These are phyloP conservation scores for Arabidopsis suecica DNA, from an alignment of 345 rosid species.

Conservation along the genomic window DNA sequence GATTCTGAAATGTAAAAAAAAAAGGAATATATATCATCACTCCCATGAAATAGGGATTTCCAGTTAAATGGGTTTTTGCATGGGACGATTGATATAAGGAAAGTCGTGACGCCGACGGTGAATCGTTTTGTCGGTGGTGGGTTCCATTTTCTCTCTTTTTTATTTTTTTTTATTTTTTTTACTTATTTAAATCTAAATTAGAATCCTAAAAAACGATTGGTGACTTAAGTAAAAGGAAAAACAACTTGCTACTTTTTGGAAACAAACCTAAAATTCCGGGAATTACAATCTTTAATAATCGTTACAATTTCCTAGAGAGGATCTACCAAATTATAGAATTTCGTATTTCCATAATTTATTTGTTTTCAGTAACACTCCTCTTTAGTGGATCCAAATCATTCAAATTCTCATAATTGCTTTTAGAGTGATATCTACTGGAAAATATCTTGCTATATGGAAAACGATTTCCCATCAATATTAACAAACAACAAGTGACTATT, in stretches of 20 bases:
- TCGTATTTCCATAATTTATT: not conserved
- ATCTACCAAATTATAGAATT: constrained; percentile 22
- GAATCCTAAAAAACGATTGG: constrained; percentile 31
- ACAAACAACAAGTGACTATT: constrained; percentile 36
- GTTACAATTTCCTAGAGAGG: constrained; percentile 3
- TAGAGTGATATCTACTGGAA: not conserved
- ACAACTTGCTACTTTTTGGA: not conserved
- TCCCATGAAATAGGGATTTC: not conserved
- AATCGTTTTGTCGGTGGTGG: constrained; percentile 43
- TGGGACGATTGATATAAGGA: constrained; percentile 12
- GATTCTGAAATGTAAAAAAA: too few species aligned
- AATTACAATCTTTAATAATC: not conserved
- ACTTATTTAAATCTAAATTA: not conserved
- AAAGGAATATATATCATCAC: not conserved
- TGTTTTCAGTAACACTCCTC: not conserved
- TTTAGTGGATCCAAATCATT: not conserved
- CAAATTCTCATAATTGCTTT: not conserved
- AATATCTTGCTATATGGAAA: not conserved
- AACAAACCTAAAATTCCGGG: constrained; percentile 37
- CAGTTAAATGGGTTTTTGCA: not conserved
- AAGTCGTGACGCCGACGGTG: constrained; percentile 36
- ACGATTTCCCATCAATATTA: constrained; percentile 14
- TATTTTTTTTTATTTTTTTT: not conserved
- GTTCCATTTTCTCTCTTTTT: constrained; percentile 2
- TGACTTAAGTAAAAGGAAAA: constrained; percentile 30